Evolutionary conservation across 208 protist genomes (phyloP).

Genomic region (Zelonia costaricensis): DNA sequence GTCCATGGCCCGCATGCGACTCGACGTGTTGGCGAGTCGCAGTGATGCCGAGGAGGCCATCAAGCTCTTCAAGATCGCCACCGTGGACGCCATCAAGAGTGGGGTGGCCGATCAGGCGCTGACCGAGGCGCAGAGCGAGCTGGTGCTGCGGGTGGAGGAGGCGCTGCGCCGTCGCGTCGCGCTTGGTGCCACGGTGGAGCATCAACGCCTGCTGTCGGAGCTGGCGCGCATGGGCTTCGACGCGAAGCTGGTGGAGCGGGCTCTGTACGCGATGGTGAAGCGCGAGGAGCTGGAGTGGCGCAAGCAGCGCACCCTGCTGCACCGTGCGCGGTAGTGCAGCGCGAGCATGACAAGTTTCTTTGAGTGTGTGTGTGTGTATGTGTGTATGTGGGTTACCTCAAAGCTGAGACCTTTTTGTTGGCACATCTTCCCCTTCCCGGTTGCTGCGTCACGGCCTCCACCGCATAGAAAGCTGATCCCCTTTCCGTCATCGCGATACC

Average conservation of each 20-base stretch:
- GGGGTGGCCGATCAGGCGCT: slow-evolving; percentile 75
- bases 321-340: slow-evolving; percentile 59
- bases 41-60: slow-evolving; percentile 96
- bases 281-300: slow-evolving; percentile 89
- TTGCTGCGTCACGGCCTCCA: too few species aligned
- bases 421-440: too few species aligned
- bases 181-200: slow-evolving; percentile 84
- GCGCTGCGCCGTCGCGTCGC: slow-evolving; percentile 81
- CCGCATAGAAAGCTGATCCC: too few species aligned
- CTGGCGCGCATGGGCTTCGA: slow-evolving; percentile 88
- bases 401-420: too few species aligned
- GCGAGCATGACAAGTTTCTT: too few species aligned
- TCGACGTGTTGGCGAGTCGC: slow-evolving; percentile 86
- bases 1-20: slow-evolving; percentile 96
- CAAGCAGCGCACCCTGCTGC: slow-evolving; percentile 85
- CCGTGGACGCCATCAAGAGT: slow-evolving; percentile 93
- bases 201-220: slow-evolving; percentile 77
- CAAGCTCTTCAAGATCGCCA: slow-evolving; percentile 95
- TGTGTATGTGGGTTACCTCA: too few species aligned
- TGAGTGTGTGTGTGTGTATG: too few species aligned
- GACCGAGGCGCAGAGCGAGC: slow-evolving; percentile 84
- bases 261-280: slow-evolving; percentile 88
- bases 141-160: slow-evolving; percentile 85
- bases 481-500: too few species aligned
- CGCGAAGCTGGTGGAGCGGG: slow-evolving; percentile 80